These are phyloP conservation scores for Peniophora sp. DNA, from an alignment of 1,284 basidiomycete species.

Conservation along the genomic window DNA sequence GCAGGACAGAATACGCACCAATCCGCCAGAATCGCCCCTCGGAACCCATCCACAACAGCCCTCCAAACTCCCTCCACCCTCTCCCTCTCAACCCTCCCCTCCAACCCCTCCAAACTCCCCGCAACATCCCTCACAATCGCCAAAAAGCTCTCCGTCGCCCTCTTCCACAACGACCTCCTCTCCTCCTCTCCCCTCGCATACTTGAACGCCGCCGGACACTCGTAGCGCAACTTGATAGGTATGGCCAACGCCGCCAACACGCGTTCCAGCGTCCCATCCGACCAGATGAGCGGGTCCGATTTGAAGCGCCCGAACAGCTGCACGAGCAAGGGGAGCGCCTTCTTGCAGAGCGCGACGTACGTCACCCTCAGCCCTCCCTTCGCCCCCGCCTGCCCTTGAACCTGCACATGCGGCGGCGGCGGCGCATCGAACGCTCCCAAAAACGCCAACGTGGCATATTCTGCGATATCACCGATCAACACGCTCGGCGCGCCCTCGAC, in stretches of 20 bases:
- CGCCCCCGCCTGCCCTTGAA: conserved; percentile 16
- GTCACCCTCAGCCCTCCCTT: conserved; percentile 57
- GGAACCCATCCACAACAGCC: conserved; percentile 79
- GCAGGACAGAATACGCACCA: conserved; percentile 55
- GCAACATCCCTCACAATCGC: conserved; percentile 60
- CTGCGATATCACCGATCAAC: conserved; percentile 76
- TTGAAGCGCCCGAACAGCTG: conserved; percentile 65
- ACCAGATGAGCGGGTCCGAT: conserved; percentile 55
- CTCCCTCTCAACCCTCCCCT: conserved; percentile 36
- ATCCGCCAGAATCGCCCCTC: conserved; percentile 78
- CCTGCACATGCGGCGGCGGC: conserved; percentile 5
- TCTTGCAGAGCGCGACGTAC: conserved; percentile 84
- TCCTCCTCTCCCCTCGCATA: conserved; percentile 62
- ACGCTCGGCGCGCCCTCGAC: conserved; percentile 59
- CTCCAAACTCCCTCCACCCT: conserved; percentile 77
- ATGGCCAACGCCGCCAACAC: conserved; percentile 81
- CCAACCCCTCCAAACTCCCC: conserved; percentile 38
- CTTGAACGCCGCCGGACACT: conserved; percentile 83
- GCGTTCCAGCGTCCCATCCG: conserved; percentile 77
- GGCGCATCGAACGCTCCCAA: conserved; percentile 58
- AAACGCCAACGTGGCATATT: conserved; percentile 82
- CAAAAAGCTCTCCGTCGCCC: conserved; percentile 70
- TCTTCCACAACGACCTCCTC: conserved; percentile 80
- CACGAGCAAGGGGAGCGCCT: conserved; percentile 76
- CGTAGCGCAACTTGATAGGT: conserved; percentile 91